Percentiles rank a stretch among this genome's conserved stretches.
These are phyloP conservation scores for Zymoseptoria pseudotritici DNA, from an alignment of 2,329 filamentous ascomycete species.

Conservation along the genomic window DNA sequence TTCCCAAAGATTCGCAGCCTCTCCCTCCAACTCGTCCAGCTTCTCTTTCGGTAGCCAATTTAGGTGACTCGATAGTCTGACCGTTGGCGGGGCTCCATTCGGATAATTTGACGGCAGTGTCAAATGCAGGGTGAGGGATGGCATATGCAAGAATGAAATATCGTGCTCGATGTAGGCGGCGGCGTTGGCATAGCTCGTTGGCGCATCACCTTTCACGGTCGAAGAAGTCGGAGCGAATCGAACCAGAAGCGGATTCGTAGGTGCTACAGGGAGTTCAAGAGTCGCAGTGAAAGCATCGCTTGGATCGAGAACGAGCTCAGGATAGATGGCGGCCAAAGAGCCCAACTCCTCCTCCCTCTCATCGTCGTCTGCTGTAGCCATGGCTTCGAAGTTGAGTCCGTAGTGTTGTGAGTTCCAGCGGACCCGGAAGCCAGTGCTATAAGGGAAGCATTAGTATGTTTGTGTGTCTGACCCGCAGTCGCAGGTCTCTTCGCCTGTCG, in stretches of 20 bases:
- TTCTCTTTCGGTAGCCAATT: conserved; percentile 46
- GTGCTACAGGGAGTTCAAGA: conserved; percentile 50
- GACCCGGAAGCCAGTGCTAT: conserved; percentile 20
- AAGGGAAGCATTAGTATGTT: conserved; percentile 12
- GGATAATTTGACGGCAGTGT: conserved; percentile 51
- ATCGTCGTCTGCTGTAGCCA: conserved; percentile 34
- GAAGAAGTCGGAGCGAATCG: conserved; percentile 20
- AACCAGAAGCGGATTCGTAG: conserved; percentile 43
- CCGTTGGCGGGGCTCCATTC: conserved; percentile 41
- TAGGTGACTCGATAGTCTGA: conserved; percentile 43
- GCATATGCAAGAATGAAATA: conserved; percentile 48
- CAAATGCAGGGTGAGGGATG: conserved; percentile 48
- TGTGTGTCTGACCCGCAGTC: not conserved
- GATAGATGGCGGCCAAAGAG: conserved; percentile 55
- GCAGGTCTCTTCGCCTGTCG: not conserved
- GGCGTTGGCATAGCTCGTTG: conserved; percentile 6
- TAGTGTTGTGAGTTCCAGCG: conserved; percentile 12
- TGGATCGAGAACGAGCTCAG: conserved; percentile 48
- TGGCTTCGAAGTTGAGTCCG: conserved; percentile 3
- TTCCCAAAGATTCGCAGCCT: conserved; percentile 50
- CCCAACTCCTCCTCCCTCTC: conserved; percentile 54
- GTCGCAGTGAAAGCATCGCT: conserved; percentile 42
- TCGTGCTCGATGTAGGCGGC: conserved; percentile 28
- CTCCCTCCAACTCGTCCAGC: conserved; percentile 39
- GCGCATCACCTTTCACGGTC: not conserved